Conservation (phyloP, 768 basidiomycete species). For the Tulasnella sp. region DNA sequence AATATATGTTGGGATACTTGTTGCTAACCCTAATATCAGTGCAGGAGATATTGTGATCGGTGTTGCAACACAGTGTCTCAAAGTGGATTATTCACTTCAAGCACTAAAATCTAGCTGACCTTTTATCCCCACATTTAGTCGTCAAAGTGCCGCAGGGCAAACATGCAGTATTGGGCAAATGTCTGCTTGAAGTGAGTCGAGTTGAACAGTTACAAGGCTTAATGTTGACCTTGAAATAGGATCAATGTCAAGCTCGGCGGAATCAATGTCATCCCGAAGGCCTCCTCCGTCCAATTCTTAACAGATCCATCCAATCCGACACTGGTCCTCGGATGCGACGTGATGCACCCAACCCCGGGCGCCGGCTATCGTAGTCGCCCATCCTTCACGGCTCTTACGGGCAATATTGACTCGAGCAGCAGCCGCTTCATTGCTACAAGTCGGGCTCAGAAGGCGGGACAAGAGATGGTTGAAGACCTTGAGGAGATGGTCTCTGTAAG, state of each 20-base stretch:
- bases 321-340: slow-evolving; percentile 51
- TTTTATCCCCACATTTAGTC: background rate
- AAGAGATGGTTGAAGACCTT: slow-evolving; percentile 49
- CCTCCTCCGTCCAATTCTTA: slow-evolving; percentile 49
- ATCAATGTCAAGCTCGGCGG: slow-evolving; percentile 79
- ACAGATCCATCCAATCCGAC: slow-evolving; percentile 64
- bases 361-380: slow-evolving; percentile 50
- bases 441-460: slow-evolving; percentile 53
- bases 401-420: slow-evolving; percentile 62
- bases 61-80: slow-evolving; percentile 70
- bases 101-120: background rate
- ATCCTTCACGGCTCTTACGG: slow-evolving; percentile 75
- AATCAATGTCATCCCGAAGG: slow-evolving; percentile 67
- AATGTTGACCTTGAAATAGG: slow-evolving; percentile 11
- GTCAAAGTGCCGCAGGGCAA: slow-evolving; percentile 27
- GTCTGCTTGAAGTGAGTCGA: slow-evolving; percentile 54
- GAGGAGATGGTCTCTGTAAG: slow-evolving; percentile 5
- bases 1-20: background rate
- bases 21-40: slow-evolving; percentile 28
- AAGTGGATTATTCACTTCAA: slow-evolving; percentile 22
- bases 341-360: slow-evolving; percentile 59
- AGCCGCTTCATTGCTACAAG: slow-evolving; percentile 59
- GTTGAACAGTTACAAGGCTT: background rate
- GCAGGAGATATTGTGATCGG: slow-evolving; percentile 66
- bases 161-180: slow-evolving; percentile 70